Percentiles rank a stretch among this genome's conserved stretches.
Conservation (phyloP, 202 grass and related monocot genomes). For the Panicum hallii region DNA sequence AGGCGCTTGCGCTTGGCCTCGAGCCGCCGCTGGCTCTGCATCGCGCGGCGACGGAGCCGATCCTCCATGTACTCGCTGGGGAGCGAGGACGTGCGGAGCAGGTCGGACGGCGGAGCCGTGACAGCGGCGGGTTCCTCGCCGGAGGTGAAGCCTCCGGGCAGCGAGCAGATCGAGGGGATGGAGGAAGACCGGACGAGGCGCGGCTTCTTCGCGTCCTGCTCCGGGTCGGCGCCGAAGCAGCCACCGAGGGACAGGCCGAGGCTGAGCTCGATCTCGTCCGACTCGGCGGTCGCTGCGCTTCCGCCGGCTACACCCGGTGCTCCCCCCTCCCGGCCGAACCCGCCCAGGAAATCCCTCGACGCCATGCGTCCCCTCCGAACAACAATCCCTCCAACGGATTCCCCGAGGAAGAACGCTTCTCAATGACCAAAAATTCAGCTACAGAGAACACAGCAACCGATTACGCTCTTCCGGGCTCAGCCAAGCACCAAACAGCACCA, state of each 20-base stretch:
- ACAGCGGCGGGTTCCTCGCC: slow-evolving; percentile 39
- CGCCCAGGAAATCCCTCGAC: slow-evolving; percentile 73
- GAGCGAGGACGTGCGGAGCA: slow-evolving; percentile 78
- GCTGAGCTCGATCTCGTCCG: slow-evolving; percentile 78
- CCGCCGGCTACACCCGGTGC: background rate
- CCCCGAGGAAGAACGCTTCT: slow-evolving; percentile 14
- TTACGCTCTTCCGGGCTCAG: background rate
- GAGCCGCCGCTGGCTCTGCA: slow-evolving; percentile 76
- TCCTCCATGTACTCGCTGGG: slow-evolving; percentile 73
- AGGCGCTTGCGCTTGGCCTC: slow-evolving; percentile 89
- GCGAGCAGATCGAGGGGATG: slow-evolving; percentile 61
- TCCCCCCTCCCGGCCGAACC: slow-evolving; percentile 52
- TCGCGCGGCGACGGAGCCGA: slow-evolving; percentile 61
- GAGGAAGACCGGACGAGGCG: slow-evolving; percentile 73
- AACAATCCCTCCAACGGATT: background rate
- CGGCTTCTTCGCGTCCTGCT: slow-evolving; percentile 53
- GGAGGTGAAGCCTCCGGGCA: background rate
- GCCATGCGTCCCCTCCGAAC: background rate
- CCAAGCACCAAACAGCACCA: slow-evolving; percentile 14
- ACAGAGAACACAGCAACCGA: slow-evolving; percentile 23
- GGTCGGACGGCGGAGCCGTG: slow-evolving; percentile 24
- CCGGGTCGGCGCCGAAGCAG: slow-evolving; percentile 69
- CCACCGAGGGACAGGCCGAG: slow-evolving; percentile 86
- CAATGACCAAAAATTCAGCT: slow-evolving; percentile 16
- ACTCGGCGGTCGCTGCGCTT: slow-evolving; percentile 33